Evolutionary conservation across 257 asterid genomes (phyloP), one percentile per base, ranked within the genome.

Genomic region (Penstemon eatonii): DNA sequence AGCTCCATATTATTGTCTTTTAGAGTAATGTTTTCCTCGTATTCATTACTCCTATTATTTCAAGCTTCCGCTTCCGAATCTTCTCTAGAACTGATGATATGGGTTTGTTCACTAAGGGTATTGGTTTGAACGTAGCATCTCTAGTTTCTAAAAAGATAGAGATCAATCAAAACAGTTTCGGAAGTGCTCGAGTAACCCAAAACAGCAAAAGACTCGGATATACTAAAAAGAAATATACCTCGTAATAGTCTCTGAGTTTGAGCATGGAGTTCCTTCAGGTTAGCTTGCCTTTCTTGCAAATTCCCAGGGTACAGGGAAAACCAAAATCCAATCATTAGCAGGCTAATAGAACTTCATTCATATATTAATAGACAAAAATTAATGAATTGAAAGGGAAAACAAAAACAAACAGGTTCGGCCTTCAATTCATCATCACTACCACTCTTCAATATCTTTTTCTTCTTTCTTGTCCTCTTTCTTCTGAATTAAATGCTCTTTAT

Each of bases 231-330:
- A n/a, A 15, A 50, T 43, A 61, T 57, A 90, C 99, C 99, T 87
- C 97, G 78, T 70, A 90, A 74, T 51, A 93, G 50, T 61, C 88
- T 86, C 82, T 93, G 99, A 50, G 97, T 81, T 71, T 93, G 97
- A 73, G 86, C 95, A 73, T 93, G 99, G 67, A 93, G 96, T 51
- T 88, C 89, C 78, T 82, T 74, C 9, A 87, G 82, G 70, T 80
- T 71, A 15, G 79, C 77, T 76, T 78, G 79, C 52, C 95, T 87
- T 73, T 87, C 96, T 97, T 93, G 79, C 65, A 70, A 70, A 62
- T 19, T 42, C 63, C 51, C 55, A 64, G 41, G 57, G 69, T 52
- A 55, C 11, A 42, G 37, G 55, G 44, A 68, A 11, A 15, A 42
- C 25, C 60, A 63, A 55, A 56, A 58, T 19, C 42, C 56, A 60